phyloP scores from a whole-genome alignment of 148 eudicot genomes.

The Rhododendron mucronatum region DNA sequence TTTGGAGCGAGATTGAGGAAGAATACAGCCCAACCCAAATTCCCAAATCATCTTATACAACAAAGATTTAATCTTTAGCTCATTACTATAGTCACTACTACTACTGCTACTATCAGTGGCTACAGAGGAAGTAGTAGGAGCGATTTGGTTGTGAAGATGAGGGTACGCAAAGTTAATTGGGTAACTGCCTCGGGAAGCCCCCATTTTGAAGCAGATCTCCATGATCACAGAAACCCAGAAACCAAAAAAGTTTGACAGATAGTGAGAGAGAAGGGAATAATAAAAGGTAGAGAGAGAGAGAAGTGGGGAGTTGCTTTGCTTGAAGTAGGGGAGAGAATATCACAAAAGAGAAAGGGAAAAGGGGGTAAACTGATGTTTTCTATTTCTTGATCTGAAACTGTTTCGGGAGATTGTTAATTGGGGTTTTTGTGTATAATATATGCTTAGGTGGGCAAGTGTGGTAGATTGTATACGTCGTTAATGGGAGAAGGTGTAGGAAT shows the following conservation, averaged over 20 bases:
- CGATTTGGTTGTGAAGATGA: constrained; percentile 17
- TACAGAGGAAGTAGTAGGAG: constrained; percentile 16
- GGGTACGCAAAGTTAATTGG: constrained; percentile 9
- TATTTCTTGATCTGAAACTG: not conserved
- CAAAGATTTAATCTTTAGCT: constrained; percentile 42
- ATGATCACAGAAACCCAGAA: not conserved
- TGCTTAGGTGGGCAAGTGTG: not conserved
- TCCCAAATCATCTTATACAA: constrained; percentile 65
- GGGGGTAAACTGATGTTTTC: not conserved
- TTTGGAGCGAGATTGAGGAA: constrained; percentile 23
- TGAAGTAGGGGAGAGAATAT: constrained; percentile 5
- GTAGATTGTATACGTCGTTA: constrained; percentile 10
- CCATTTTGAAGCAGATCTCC: constrained; percentile 20
- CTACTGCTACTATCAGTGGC: constrained; percentile 1
- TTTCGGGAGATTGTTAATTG: not conserved
- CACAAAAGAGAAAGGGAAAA: not conserved
- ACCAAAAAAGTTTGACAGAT: not conserved
- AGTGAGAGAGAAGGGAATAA: not conserved
- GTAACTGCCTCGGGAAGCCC: constrained; percentile 33
- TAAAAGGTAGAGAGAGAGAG: not conserved
- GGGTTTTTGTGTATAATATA: not conserved
- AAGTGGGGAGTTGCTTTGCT: not conserved
- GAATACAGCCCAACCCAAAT: constrained; percentile 62
- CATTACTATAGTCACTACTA: constrained; percentile 14
- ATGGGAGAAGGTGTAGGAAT: constrained; percentile 18